Evolutionary conservation across 2,329 filamentous ascomycete species (phyloP).

Genomic region (Cryphonectria parasitica): DNA sequence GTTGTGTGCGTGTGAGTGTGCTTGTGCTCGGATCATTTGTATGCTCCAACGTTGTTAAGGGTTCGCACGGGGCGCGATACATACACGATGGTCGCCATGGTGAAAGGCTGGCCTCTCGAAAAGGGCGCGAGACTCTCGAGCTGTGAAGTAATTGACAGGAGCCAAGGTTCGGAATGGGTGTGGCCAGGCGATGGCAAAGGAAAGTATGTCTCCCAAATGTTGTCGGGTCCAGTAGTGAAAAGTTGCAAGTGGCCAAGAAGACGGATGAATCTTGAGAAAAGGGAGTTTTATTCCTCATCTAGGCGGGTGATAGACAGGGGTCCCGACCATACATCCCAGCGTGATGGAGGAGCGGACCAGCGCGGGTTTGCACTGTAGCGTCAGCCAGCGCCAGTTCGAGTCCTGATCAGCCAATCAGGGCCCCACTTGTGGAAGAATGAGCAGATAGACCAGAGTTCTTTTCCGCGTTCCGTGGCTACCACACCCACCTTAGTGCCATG

Average conservation of each 20-base stretch:
- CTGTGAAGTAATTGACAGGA: background rate
- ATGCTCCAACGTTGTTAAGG: background rate
- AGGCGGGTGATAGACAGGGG: constrained; percentile 3
- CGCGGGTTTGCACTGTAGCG: background rate
- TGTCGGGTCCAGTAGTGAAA: background rate
- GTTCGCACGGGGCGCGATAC: background rate
- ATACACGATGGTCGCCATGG: constrained; percentile 29
- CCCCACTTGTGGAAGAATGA: constrained; percentile 39
- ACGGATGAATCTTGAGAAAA: background rate
- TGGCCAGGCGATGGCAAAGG: background rate
- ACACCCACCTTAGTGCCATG: constrained; percentile 1
- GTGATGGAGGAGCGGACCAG: constrained; percentile 1
- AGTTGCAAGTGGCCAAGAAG: background rate
- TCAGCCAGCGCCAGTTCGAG: too few relatives aligned
- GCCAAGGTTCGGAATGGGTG: background rate
- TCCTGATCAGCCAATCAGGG: constrained; percentile 27
- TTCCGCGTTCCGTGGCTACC: constrained; percentile 40
- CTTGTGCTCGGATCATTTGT: background rate
- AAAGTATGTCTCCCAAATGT: background rate
- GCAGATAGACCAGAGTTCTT: constrained; percentile 38
- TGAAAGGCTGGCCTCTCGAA: constrained; percentile 14
- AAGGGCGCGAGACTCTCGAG: constrained; percentile 5
- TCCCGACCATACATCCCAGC: background rate
- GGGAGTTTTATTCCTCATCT: background rate
- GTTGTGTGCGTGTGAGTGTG: background rate